phyloP scores from a whole-genome alignment of 2,329 filamentous ascomycete species.

The Arthroderma uncinatum region DNA sequence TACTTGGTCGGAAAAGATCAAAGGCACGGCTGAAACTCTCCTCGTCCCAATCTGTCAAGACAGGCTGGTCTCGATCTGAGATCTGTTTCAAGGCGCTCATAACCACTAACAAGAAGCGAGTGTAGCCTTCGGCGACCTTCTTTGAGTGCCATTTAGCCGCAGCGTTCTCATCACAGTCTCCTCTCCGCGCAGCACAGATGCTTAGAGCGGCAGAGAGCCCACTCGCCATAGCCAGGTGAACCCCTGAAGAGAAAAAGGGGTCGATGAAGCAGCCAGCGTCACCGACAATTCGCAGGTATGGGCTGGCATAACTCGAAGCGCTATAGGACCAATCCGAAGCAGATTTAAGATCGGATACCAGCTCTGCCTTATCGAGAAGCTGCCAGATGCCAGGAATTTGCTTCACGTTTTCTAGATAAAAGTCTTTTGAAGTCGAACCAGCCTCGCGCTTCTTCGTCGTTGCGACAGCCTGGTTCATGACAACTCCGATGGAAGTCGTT shows the following conservation, averaged over 20 bases:
- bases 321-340: constrained; percentile 42
- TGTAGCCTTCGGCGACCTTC: constrained; percentile 39
- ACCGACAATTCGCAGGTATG: constrained; percentile 33
- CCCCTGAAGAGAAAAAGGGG: constrained; percentile 40
- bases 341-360: constrained; percentile 29
- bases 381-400: constrained; percentile 22
- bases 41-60: neutral
- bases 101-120: constrained; percentile 36
- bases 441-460: constrained; percentile 27
- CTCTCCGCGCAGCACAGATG: constrained; percentile 31
- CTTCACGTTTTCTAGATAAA: constrained; percentile 27
- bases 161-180: constrained; percentile 29
- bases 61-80: neutral
- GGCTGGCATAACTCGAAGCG: constrained; percentile 34
- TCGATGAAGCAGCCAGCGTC: constrained; percentile 43
- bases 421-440: constrained; percentile 20
- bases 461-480: constrained; percentile 32
- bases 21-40: neutral
- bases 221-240: constrained; percentile 36
- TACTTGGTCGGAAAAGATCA: neutral
- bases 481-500: constrained; percentile 36
- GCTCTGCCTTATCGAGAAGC: constrained; percentile 25
- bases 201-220: constrained; percentile 39
- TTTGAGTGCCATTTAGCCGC: constrained; percentile 34
- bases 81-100: neutral